Evolutionary conservation across 208 protist species (phyloP), one percentile per base, ranked within the genome.

Genomic region (Trypanosoma brucei): DNA sequence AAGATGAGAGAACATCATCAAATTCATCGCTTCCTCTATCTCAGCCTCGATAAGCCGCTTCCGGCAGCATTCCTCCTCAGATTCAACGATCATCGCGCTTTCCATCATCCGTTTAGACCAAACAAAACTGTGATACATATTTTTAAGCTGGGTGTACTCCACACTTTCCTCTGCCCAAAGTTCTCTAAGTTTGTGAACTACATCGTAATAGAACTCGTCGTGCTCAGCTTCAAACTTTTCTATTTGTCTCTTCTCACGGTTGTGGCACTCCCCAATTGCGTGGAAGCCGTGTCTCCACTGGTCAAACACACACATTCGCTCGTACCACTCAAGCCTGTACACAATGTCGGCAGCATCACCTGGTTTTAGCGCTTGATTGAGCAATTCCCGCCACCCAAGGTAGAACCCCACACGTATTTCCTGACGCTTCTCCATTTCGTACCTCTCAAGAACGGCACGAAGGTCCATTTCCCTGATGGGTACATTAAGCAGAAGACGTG

Each of bases 301-400:
- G 46, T 86, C 81, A 40, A 70, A 69, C 22, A 92, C 59, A 40
- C 77, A 78, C 30, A 69, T 70, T 9, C 85, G 65, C 53, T 86
- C 74, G 34, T 88, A 76, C 4, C 86, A 55, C 59, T 92, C 81
- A 11, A 92, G 59, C 40, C 74, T 62, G 37, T 70, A n/a, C 35
- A 91, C 54, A 55, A 84, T 66, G 8, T 54, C 36, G 1, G 73
- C 52, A n/a, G 75, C 79, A 1, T 68, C 65, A 22, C 60, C 62
- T 3, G 59, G 70, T 4, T 40, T 70, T 35, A 80, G 74, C 22
- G 42, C 54, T 35, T 38, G 7, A 45, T 81, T 76, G 66, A 81
- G 79, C n/a, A 84, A 74, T 0, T 55, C 50, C 7, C 85, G 70
- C 82, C 85, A 92, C 34, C 68, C 72, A 30, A 81, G 46, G 33